Percentiles rank a stretch among this genome's conserved stretches.
phyloP scores from a whole-genome alignment of 148 eudicot genomes.

The Chenopodium suecicum region DNA sequence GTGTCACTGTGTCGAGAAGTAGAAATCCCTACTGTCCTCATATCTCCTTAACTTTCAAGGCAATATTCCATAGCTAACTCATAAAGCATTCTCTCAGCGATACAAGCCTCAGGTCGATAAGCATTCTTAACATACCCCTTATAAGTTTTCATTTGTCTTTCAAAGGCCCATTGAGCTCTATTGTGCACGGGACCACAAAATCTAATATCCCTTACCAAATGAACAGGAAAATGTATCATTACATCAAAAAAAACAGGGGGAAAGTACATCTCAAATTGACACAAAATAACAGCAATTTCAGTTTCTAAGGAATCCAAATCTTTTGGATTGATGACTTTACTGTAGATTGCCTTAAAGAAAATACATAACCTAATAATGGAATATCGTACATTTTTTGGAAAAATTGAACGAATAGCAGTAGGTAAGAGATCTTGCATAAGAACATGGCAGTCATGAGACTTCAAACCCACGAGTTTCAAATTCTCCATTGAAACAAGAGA shows the following conservation, averaged over 20 bases:
- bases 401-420: slow-evolving; percentile 4
- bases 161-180: background rate
- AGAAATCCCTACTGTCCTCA: slow-evolving; percentile 2
- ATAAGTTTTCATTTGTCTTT: background rate
- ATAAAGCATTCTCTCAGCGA: background rate
- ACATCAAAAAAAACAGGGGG: slow-evolving; percentile 13
- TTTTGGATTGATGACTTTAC: slow-evolving; percentile 4
- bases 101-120: background rate
- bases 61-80: slow-evolving; percentile 2
- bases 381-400: slow-evolving; percentile 3
- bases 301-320: background rate
- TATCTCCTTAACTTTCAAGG: background rate
- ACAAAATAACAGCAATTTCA: slow-evolving; percentile 6
- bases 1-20: background rate
- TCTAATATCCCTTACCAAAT: slow-evolving; percentile 5
- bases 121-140: background rate
- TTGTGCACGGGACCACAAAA: background rate
- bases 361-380: background rate
- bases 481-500: background rate
- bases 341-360: background rate
- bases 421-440: background rate
- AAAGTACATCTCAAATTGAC: slow-evolving; percentile 18
- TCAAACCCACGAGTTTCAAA: background rate
- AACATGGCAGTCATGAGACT: background rate
- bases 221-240: background rate